Conservation (phyloP, 1,284 basidiomycete species). For the Cryptococcus sp. region DNA sequence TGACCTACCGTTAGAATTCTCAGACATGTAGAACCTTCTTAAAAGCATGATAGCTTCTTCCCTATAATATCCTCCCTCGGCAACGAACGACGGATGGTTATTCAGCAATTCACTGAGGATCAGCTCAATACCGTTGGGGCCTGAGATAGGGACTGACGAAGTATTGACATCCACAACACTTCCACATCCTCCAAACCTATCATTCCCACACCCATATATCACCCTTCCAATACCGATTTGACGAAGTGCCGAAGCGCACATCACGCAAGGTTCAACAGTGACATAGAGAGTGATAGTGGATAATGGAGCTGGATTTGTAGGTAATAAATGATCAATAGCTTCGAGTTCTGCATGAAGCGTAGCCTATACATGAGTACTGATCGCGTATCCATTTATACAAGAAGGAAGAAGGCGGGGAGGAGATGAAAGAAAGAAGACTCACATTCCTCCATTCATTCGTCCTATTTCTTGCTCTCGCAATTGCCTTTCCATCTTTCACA, state of each 20-base stretch:
- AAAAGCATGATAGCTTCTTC: slow-evolving; percentile 95
- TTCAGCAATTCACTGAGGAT: slow-evolving; percentile 52
- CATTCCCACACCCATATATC: slow-evolving; percentile 91
- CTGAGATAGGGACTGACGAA: slow-evolving; percentile 52
- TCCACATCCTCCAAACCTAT: slow-evolving; percentile 95
- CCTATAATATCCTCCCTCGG: slow-evolving; percentile 74
- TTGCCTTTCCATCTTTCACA: slow-evolving; percentile 67
- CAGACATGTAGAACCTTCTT: slow-evolving; percentile 90
- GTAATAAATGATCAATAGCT: slow-evolving; percentile 85
- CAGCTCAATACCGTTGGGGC: background rate
- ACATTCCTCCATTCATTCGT: slow-evolving; percentile 94
- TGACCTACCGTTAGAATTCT: slow-evolving; percentile 79
- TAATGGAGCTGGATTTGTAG: slow-evolving; percentile 60
- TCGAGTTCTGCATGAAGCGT: slow-evolving; percentile 97
- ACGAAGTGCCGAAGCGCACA: slow-evolving; percentile 93
- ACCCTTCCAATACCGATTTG: slow-evolving; percentile 90
- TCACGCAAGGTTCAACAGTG: slow-evolving; percentile 98
- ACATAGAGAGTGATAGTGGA: slow-evolving; percentile 85
- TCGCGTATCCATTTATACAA: background rate
- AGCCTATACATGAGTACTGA: slow-evolving; percentile 57
- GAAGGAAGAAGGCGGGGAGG: background rate
- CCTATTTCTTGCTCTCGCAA: slow-evolving; percentile 83
- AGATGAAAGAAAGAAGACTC: slow-evolving; percentile 21
- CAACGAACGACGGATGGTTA: slow-evolving; percentile 67
- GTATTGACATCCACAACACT: slow-evolving; percentile 86